Evolutionary conservation across 192 early-diverging fungal species (phyloP), one percentile per base, ranked within the genome.

Genomic region (Linnemannia exigua): DNA sequence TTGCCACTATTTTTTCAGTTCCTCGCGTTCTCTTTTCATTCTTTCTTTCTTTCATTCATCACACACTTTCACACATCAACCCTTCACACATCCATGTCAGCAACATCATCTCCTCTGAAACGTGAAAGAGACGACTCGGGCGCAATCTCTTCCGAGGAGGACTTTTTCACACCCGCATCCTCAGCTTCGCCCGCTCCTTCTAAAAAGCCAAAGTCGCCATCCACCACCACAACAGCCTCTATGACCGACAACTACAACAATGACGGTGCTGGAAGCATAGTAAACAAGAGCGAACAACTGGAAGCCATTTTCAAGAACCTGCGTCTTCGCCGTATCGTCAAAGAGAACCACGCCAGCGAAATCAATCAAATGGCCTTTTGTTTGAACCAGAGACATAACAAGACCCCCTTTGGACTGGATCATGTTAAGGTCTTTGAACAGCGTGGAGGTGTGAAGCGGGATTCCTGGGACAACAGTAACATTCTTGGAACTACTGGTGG

Each of bases 271-370:
- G 33, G 36, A 2, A 36, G 44, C 36, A 72, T 67, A 46, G 38
- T 48, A 12, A 67, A 38, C 61, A 31, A 1, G 33, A 70, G 11
- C n/a, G 80, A 81, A 63, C 79, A 81, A 31, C 87, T 88, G 33
- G 91, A 92, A 36, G 81, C 91, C 31, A 90, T 95, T 44, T 95
- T 97, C 85, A 63, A 76, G 20, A 96, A 96, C 85, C 84, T 97
- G 75, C 90, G 95, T 25, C 90, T 98, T 48, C 93, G 96, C 15
- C 91, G 97, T 52, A 96, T 98, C 72, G 92, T 97, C 47, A 95
- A 96, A 72, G 97, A 98, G 87, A 98, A 98, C 86, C 97, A 98
- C 79, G 94, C 92, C 67, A 80, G 87, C 44, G 91, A 93, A 14
- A 92, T 98, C 69, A 90, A 94, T 31, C 94, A 96, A 71, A 81